Evolutionary conservation across 2,329 filamentous ascomycete species (phyloP).

Genomic region (Elsinoe ampelina): DNA sequence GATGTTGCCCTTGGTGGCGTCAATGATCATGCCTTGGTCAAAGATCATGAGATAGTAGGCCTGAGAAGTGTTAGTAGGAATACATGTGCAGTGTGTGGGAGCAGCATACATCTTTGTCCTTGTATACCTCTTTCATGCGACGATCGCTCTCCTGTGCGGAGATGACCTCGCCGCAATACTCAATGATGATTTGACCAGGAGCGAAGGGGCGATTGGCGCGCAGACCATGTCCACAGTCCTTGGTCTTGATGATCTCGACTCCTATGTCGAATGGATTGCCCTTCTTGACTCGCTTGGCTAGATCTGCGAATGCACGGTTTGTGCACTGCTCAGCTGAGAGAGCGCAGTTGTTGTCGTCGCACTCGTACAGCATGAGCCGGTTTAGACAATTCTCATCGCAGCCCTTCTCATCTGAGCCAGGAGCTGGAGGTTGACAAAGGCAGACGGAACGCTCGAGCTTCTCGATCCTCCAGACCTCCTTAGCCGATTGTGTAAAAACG

Average conservation of each 20-base stretch:
- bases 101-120: constrained; percentile 70
- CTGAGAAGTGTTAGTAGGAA: constrained; percentile 35
- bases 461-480: constrained; percentile 26
- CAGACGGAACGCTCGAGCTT: constrained; percentile 40
- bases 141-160: constrained; percentile 88
- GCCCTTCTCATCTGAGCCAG: constrained; percentile 52
- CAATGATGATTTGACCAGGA: constrained; percentile 91
- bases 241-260: constrained; percentile 88
- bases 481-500: constrained; percentile 53
- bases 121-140: constrained; percentile 88
- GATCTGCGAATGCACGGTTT: constrained; percentile 78
- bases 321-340: constrained; percentile 63
- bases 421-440: constrained; percentile 52
- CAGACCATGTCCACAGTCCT: constrained; percentile 81
- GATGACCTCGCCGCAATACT: constrained; percentile 96
- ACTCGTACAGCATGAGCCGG: constrained; percentile 94
- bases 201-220: constrained; percentile 81
- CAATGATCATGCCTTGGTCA: constrained; percentile 96
- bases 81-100: neutral
- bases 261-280: constrained; percentile 85
- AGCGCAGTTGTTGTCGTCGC: constrained; percentile 80
- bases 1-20: constrained; percentile 90
- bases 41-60: constrained; percentile 99
- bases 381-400: constrained; percentile 91
- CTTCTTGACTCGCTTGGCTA: constrained; percentile 40